Base-by-base conservation (phyloP, 2,329 filamentous ascomycete genomes). In the Onygena corvina region DNA sequence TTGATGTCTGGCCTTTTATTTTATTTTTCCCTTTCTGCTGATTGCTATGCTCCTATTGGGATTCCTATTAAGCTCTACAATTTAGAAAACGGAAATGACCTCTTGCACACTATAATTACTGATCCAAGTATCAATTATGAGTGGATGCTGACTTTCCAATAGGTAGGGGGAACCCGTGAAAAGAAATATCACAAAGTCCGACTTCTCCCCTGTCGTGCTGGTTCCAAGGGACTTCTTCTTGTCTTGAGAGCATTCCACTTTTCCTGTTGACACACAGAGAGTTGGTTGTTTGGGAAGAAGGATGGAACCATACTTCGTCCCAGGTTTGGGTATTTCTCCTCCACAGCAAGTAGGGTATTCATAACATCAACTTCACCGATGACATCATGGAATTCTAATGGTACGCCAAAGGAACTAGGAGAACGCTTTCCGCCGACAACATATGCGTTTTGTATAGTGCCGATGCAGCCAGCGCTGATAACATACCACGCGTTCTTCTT, bases 401-500 rank as follows among this genome's bases (percentile, higher is more conserved):
- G 63, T 3, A 65, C 48, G 0, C 64, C 64, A 47, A 62, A 60
- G 2, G 58, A 57, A n/a, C 58, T 44, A 0, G 66, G 62, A 2
- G 48, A 42, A 2, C 65, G 58, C 31, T 54, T 52, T 29, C 52
- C 54, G 2, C 60, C 66, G 0, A 66, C 66, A 2, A 67, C 62
- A 46, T 59, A 58, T 11, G 65, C 58, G 50, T 70, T 71, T 50
- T 71, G 67, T 0, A 69, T 40, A 54, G 68, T 68, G 20, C 68
- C 69, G 18, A 70, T 54, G 2, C 59, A 61, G 0, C 70, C 69
- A 3, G 71, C 59, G 0, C 58, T 65, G 3, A 72, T 56, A 6
- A 72, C 55, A 51, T 59, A 70, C 68, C 69, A 73, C 1, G 65
- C 60, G 31, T 70, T 52, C 3, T 59, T 29, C n/a, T 62, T 58